Base-by-base conservation (phyloP, 1,284 basidiomycete genomes). In the Tylopilus sp. region DNA sequence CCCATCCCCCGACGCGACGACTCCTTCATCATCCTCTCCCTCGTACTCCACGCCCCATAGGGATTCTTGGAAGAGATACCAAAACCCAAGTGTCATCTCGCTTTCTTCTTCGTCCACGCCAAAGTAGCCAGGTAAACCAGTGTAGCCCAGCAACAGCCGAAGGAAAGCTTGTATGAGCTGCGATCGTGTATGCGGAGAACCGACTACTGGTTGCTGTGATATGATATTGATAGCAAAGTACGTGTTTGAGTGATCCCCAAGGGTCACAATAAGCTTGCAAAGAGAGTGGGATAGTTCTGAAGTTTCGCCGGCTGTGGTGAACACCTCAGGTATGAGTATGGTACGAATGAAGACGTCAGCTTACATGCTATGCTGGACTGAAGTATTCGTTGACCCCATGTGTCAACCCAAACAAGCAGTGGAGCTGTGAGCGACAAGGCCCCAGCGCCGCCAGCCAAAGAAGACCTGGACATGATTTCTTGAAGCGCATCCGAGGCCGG, bases 41-140 rank as follows among this genome's bases (percentile, higher is more conserved):
- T 29, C 29, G 29, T 29, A 29, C 29, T 29, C 29, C 29, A 29
- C 29, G 6, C 29, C 29, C 29, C 29, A 95, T 41, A 97, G 80
- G 2, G 93, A 89, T 77, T 97, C 95, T 78, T 97, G 95, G 65
- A 96, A 87, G 33, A 94, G 82, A 67, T 95, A 95, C 91, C 95
- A 97, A 71, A 96, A 95, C 1, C 89, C 89, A 4, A 96, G 84
- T 2, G 92, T 93, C 83, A 94, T 88, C 82, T 96, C 94, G 72
- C 92, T 95, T 29, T 29, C 29, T 29, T 29, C 29, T 29, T 29
- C 95, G 61, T 96, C 94, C 0, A 88, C 86, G 2, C 92, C 91
- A 71, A 91, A 94, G 68, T 87, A 89, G 1, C 94, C 94, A 1
- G 90, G 87, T 39, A 94, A 85, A 1, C 89, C 90, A 0, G 93